A percentile compares a stretch with the other conserved stretches of the same genome.
phyloP scores from a whole-genome alignment of 768 basidiomycete species.

The Tulasnella sp. region DNA sequence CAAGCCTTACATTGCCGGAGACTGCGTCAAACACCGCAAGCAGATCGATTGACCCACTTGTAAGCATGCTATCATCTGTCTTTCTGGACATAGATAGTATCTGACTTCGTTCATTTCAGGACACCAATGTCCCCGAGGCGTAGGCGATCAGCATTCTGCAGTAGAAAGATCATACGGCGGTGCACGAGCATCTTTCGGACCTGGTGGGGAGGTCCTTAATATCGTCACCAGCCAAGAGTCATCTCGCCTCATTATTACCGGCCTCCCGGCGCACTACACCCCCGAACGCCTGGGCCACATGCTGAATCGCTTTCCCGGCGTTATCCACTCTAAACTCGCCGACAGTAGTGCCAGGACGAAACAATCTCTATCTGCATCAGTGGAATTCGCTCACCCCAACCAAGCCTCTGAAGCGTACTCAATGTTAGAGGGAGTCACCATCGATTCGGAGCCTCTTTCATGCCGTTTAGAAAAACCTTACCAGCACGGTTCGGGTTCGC shows the following conservation, averaged over 20 bases:
- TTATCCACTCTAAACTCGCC: constrained; percentile 30
- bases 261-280: constrained; percentile 35
- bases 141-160: not conserved
- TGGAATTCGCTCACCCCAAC: constrained; percentile 38
- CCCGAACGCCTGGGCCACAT: constrained; percentile 30
- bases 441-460: constrained; percentile 28
- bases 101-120: too few species aligned
- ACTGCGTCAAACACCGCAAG: too few species aligned
- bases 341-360: constrained; percentile 30
- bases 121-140: too few species aligned
- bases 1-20: not conserved
- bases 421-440: constrained; percentile 37
- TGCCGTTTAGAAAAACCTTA: constrained; percentile 38
- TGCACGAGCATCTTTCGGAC: constrained; percentile 37
- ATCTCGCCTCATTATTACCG: constrained; percentile 44
- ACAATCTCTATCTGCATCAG: constrained; percentile 28
- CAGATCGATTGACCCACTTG: too few species aligned
- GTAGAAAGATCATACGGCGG: not conserved
- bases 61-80: too few species aligned
- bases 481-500: constrained; percentile 31
- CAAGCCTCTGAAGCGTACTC: constrained; percentile 46
- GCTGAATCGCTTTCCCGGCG: constrained; percentile 39
- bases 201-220: constrained; percentile 50
- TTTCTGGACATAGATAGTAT: too few species aligned
- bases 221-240: constrained; percentile 62